A percentile compares a stretch with the other conserved stretches of the same genome.
phyloP scores from a whole-genome alignment of 495 filamentous ascomycete species.

The Lophiotrema nucula region DNA sequence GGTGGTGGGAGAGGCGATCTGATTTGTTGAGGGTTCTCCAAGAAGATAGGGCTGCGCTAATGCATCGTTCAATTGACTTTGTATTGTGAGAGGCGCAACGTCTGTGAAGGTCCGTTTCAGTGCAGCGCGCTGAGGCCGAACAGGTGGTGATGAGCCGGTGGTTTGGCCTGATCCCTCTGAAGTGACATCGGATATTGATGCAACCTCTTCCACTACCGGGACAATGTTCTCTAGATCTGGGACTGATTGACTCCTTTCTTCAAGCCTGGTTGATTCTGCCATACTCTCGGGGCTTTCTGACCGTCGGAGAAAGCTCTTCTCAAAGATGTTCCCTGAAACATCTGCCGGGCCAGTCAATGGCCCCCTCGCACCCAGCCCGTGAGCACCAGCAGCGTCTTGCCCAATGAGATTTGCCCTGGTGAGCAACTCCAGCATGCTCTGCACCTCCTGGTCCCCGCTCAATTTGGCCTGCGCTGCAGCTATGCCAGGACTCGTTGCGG shows the following conservation, averaged over 20 bases:
- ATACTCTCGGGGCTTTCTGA: slow-evolving; percentile 54
- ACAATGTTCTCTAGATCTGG: no score
- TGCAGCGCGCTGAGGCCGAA: slow-evolving; percentile 59
- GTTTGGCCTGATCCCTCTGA: slow-evolving; percentile 14
- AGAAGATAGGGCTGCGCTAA: slow-evolving; percentile 75
- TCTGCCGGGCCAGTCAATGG: slow-evolving; percentile 76
- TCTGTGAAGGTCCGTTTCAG: slow-evolving; percentile 90
- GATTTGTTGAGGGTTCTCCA: slow-evolving; percentile 40
- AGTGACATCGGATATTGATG: neutral
- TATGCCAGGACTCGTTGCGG: slow-evolving; percentile 59
- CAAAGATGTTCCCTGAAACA: slow-evolving; percentile 73
- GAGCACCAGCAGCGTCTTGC: slow-evolving; percentile 46
- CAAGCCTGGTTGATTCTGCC: no score
- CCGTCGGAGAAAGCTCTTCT: slow-evolving; percentile 59
- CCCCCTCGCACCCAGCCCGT: slow-evolving; percentile 49
- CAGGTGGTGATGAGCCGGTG: slow-evolving; percentile 14
- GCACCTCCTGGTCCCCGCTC: slow-evolving; percentile 79
- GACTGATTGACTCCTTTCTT: no score
- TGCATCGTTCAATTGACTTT: slow-evolving; percentile 83
- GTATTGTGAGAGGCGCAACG: slow-evolving; percentile 63
- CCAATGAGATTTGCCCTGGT: slow-evolving; percentile 73
- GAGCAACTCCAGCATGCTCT: slow-evolving; percentile 86
- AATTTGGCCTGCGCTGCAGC: slow-evolving; percentile 78
- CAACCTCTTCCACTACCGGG: no score
- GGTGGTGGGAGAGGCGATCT: slow-evolving; percentile 47